Percentiles rank a stretch among this genome's conserved stretches.
Conservation (phyloP, 192 early-diverging fungal species). For the Backusella circina region DNA sequence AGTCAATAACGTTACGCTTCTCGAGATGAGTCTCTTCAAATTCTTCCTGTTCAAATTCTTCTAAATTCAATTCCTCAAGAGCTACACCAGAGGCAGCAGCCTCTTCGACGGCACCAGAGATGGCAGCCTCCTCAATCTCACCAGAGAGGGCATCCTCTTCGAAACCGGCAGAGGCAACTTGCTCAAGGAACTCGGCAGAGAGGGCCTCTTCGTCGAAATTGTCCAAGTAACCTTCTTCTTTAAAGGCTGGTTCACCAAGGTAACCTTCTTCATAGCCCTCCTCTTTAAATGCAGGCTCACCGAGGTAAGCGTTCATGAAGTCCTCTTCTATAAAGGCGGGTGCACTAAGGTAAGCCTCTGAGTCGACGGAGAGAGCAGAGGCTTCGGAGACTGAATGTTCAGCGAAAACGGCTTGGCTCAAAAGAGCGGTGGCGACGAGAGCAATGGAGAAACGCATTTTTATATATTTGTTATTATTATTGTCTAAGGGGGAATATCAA, state of each 20-base stretch:
- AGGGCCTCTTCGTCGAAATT: background rate
- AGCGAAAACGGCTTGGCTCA: conserved; percentile 14
- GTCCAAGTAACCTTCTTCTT: background rate
- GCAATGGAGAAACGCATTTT: conserved; percentile 14
- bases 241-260: background rate
- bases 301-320: too few species aligned
- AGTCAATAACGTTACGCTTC: background rate
- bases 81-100: background rate
- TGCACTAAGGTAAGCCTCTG: too few species aligned
- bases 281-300: too few species aligned
- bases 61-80: background rate
- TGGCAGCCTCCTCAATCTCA: background rate
- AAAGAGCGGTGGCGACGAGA: conserved; percentile 7
- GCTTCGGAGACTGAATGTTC: background rate
- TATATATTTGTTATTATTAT: background rate
- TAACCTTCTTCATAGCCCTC: too few species aligned
- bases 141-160: background rate
- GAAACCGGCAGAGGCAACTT: background rate
- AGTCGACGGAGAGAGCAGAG: too few species aligned
- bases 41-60: background rate
- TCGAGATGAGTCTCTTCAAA: background rate
- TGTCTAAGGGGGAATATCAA: background rate
- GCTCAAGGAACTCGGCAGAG: background rate
- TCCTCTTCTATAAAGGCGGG: background rate
- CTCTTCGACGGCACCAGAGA: background rate